Conservation (phyloP, 1,284 basidiomycete species). For the Marasmius tenuissimus region DNA sequence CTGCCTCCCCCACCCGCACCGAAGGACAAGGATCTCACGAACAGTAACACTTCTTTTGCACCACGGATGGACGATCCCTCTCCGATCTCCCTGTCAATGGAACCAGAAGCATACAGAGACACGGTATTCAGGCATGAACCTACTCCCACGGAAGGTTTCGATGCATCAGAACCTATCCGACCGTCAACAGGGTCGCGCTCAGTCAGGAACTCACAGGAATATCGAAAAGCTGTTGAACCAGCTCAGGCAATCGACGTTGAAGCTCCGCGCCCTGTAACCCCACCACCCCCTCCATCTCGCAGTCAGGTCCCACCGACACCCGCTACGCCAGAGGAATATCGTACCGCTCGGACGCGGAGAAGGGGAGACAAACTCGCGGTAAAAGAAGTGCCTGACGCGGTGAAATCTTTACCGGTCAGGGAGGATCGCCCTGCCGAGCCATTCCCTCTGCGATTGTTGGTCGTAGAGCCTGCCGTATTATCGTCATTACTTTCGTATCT, state of each 20-base stretch:
- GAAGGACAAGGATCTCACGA: neutral
- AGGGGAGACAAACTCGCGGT: conserved; percentile 39
- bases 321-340: conserved; percentile 23
- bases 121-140: neutral
- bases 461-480: conserved; percentile 51
- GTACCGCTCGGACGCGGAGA: conserved; percentile 34
- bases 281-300: conserved; percentile 3
- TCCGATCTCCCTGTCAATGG: no score
- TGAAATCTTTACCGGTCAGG: conserved; percentile 20
- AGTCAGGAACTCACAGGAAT: neutral
- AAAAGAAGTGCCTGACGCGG: conserved; percentile 26
- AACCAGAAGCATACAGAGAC: neutral
- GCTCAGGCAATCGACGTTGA: neutral
- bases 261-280: neutral
- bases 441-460: conserved; percentile 46
- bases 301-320: conserved; percentile 5
- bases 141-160: neutral
- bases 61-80: no score
- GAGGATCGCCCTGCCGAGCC: conserved; percentile 31
- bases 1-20: neutral
- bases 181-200: neutral
- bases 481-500: conserved; percentile 53
- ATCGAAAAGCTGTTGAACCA: conserved; percentile 10
- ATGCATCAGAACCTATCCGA: neutral
- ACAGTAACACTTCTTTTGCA: neutral